phyloP scores from a whole-genome alignment of 2,329 filamentous ascomycete genomes.

The Fusarium praegraminearum region DNA sequence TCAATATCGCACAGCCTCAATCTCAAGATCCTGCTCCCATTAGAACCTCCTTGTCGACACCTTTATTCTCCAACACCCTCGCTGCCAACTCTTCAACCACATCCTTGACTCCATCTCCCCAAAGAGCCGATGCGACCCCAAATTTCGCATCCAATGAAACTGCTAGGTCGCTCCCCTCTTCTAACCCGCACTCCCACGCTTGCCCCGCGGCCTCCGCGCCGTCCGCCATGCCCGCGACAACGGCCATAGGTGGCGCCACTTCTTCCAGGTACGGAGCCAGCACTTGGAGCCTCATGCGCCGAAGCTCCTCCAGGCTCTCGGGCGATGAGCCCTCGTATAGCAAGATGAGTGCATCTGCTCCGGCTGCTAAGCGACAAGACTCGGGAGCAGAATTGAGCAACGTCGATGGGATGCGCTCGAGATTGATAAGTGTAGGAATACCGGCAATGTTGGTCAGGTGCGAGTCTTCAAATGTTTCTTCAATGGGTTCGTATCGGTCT shows the following conservation, averaged over 20 bases:
- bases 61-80: conserved; percentile 27
- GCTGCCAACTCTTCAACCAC: conserved; percentile 37
- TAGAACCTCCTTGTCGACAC: conserved; percentile 11
- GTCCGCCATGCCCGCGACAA: conserved; percentile 37
- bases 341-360: conserved; percentile 36
- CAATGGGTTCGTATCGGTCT: conserved; percentile 35
- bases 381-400: conserved; percentile 23
- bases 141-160: conserved; percentile 28
- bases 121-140: conserved; percentile 34
- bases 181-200: conserved; percentile 30
- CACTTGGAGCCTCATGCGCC: conserved; percentile 19
- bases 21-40: conserved; percentile 8
- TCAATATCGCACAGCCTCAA: neutral
- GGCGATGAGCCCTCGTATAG: conserved; percentile 30
- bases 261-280: conserved; percentile 19
- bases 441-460: conserved; percentile 28
- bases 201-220: conserved; percentile 24
- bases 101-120: conserved; percentile 40
- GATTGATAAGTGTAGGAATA: conserved; percentile 26
- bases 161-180: conserved; percentile 32
- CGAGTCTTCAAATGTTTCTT: conserved; percentile 27
- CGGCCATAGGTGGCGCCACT: conserved; percentile 18
- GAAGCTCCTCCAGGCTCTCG: conserved; percentile 28
- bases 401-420: conserved; percentile 34
- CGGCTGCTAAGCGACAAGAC: conserved; percentile 9